These are phyloP conservation scores for Ceratocystis diversiconidia DNA, from an alignment of 2,329 filamentous ascomycete genomes.

Conservation along the genomic window DNA sequence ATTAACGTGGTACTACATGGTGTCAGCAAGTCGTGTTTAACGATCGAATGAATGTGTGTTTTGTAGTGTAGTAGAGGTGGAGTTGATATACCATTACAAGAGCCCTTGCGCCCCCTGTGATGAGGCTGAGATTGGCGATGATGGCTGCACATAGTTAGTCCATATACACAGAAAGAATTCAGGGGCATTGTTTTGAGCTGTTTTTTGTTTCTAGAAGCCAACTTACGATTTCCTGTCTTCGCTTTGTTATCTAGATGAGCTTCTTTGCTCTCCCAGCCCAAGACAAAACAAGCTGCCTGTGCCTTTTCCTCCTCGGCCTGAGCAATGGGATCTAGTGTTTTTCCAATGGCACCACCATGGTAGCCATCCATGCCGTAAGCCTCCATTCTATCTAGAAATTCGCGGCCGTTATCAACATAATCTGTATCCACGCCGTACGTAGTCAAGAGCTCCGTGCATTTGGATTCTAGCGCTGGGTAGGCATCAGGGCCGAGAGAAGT, in stretches of 20 bases:
- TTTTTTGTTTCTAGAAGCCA: neutral
- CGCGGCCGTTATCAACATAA: conserved; percentile 18
- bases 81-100: conserved; percentile 25
- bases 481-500: conserved; percentile 6
- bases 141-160: conserved; percentile 23
- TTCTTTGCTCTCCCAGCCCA: conserved; percentile 30
- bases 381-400: conserved; percentile 25
- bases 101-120: conserved; percentile 24
- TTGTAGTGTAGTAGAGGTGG: neutral
- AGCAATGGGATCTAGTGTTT: conserved; percentile 24
- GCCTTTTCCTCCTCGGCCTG: conserved; percentile 23
- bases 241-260: conserved; percentile 25
- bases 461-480: conserved; percentile 25
- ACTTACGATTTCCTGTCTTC: conserved; percentile 21
- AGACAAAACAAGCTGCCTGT: conserved; percentile 24
- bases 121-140: conserved; percentile 26
- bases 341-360: conserved; percentile 25
- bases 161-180: neutral
- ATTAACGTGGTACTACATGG: conserved; percentile 23
- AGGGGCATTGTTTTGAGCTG: neutral
- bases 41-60: neutral
- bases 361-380: conserved; percentile 23
- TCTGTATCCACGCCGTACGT: conserved; percentile 25
- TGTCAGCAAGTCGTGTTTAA: neutral
- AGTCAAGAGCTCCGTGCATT: conserved; percentile 29